Base-by-base conservation (phyloP, 225 moss, liverwort and hornwort genomes). In the Takakia lepidozioides region DNA sequence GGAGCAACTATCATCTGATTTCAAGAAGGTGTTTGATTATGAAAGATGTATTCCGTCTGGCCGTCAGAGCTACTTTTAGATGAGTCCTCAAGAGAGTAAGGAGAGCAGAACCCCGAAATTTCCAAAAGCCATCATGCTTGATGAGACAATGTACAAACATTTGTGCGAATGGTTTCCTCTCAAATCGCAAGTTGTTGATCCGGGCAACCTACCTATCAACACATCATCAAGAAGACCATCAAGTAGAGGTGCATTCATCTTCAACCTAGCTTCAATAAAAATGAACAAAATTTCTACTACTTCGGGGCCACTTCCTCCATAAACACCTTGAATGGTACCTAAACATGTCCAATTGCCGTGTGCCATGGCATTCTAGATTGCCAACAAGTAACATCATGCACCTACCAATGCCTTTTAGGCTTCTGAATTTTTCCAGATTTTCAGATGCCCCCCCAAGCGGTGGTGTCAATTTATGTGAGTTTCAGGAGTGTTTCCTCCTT, bases 1-100 rank as follows among this genome's bases (percentile, higher is more conserved):
- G 64, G 64, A 64, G 50, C 64, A 64, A 41, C 48, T 64, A 35
- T 56, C 56, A 42, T 49, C 56, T 2, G 64, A 64, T 16, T 64
- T 64, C 50, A 50, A 56, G 17, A 64, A 64, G 44, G 64, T 64
- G 14, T 45, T 56, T 28, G 64, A 56, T 13, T 49, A 64, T 17
- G 55, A 64, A 14, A 64, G 57, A 30, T 56, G 44, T 43, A 49
- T 57, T 43, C 56, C 64, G 9, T 43, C 49, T 25, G 64, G 64
- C 13, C 55, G 55, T 48, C 51, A 49, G 19, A 56, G 50, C 1
- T 64, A 57, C 48, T 64, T 64, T 10, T 51, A 64, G 19, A 56
- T 64, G 64, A 64, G 36, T 35, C 56, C 56, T 15, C 48, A 40
- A 13, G 56, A 64, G 43, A 56, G 64, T 6, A 64, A 64, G 56